Evolutionary conservation across 257 asterid species (phyloP).

Genomic region (Plantago elongata): DNA sequence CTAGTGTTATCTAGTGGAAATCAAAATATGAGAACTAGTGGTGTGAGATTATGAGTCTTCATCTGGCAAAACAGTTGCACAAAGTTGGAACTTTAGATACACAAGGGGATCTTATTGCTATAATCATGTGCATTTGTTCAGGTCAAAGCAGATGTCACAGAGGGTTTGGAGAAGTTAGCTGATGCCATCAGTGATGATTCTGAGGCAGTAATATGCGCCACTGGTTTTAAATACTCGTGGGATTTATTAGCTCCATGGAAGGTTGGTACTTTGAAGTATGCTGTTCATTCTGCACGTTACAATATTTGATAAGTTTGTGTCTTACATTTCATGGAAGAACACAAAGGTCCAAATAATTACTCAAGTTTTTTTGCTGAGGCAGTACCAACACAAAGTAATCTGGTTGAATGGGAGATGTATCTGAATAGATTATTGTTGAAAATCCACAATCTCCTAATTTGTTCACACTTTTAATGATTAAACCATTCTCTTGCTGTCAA

Average conservation of each 20-base stretch:
- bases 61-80: no score
- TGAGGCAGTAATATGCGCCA: conserved; percentile 91
- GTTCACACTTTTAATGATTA: neutral
- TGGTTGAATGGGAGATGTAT: no score
- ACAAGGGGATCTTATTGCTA: neutral
- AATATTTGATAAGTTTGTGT: neutral
- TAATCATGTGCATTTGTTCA: conserved; percentile 21
- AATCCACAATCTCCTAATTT: no score
- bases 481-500: neutral
- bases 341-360: neutral
- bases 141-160: conserved; percentile 95
- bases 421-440: no score
- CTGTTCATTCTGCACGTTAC: no score
- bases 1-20: no score
- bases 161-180: conserved; percentile 69
- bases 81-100: neutral
- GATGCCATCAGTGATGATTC: conserved; percentile 84
- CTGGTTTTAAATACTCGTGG: conserved; percentile 85
- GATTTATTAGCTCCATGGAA: conserved; percentile 85
- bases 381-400: neutral
- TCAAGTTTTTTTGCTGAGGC: neutral
- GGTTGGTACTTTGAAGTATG: conserved; percentile 31
- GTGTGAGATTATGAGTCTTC: no score
- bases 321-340: neutral
- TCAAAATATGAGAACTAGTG: no score